These are phyloP conservation scores for Fusarium brevicatenulatum DNA, from an alignment of 2,329 filamentous ascomycete genomes.

Conservation along the genomic window DNA sequence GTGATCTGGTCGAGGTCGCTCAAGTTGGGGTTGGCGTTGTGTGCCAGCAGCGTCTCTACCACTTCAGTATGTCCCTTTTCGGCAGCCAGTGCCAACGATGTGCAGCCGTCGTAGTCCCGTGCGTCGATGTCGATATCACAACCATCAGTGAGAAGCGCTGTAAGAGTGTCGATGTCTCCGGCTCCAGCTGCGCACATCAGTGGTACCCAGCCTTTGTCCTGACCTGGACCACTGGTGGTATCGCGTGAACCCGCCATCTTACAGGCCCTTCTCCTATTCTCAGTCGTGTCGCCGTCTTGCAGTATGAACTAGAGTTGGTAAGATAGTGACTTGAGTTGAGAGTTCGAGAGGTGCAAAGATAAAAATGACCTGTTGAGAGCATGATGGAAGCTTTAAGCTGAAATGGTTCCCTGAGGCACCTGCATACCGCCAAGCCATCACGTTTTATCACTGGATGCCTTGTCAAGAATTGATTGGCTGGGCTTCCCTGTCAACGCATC, in stretches of 20 bases:
- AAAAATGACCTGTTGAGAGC: neutral
- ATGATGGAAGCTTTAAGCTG: neutral
- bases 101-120: neutral
- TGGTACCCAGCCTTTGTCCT: accelerated
- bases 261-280: accelerated
- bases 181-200: neutral
- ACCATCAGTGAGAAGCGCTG: accelerated
- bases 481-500: too few relatives aligned
- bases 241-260: accelerated
- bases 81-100: neutral
- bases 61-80: neutral
- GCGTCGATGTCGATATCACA: neutral
- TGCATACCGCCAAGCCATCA: neutral
- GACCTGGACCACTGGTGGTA: neutral
- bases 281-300: neutral
- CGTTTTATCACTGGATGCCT: neutral
- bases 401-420: neutral
- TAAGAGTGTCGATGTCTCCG: neutral
- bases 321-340: too few relatives aligned
- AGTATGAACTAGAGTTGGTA: neutral
- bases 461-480: neutral
- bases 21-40: neutral
- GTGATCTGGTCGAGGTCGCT: neutral
- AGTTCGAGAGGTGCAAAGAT: neutral
- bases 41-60: neutral